A percentile compares a stretch with the other conserved stretches of the same genome.
These are phyloP conservation scores for Cladosporium sp. DNA, from an alignment of 2,329 filamentous ascomycete species.

Conservation along the genomic window DNA sequence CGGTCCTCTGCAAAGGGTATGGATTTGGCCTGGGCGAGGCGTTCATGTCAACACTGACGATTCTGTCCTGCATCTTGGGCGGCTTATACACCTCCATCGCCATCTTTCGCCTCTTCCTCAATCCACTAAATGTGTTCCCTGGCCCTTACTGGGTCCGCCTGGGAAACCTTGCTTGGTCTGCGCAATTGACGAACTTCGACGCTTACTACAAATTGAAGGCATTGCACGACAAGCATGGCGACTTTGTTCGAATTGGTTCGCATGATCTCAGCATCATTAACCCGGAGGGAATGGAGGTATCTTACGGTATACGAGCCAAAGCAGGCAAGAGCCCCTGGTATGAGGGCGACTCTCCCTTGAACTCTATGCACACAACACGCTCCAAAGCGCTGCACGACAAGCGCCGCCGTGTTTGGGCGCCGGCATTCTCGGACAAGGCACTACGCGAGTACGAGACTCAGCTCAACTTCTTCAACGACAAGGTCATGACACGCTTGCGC, in stretches of 20 bases:
- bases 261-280: constrained; percentile 35
- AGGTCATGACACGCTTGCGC: constrained; percentile 31
- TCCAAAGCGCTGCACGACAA: constrained; percentile 35
- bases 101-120: constrained; percentile 33
- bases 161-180: constrained; percentile 28
- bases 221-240: constrained; percentile 34
- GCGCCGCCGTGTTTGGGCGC: constrained; percentile 39
- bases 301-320: constrained; percentile 36
- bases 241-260: constrained; percentile 34
- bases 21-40: constrained; percentile 14
- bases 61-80: constrained; percentile 19
- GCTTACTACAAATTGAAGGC: constrained; percentile 24
- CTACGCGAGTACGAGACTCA: constrained; percentile 40
- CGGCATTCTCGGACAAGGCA: constrained; percentile 39
- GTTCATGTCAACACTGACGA: constrained; percentile 10
- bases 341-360: constrained; percentile 29
- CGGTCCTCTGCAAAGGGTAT: constrained; percentile 18
- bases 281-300: constrained; percentile 33
- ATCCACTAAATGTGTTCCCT: constrained; percentile 32
- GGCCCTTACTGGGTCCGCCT: constrained; percentile 33
- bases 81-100: constrained; percentile 32
- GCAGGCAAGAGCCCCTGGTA: constrained; percentile 43
- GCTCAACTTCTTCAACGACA: constrained; percentile 33
- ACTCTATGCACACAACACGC: constrained; percentile 38
- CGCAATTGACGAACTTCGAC: constrained; percentile 22